phyloP scores from a whole-genome alignment of 768 basidiomycete genomes.

The Lactarius akahatsu region DNA sequence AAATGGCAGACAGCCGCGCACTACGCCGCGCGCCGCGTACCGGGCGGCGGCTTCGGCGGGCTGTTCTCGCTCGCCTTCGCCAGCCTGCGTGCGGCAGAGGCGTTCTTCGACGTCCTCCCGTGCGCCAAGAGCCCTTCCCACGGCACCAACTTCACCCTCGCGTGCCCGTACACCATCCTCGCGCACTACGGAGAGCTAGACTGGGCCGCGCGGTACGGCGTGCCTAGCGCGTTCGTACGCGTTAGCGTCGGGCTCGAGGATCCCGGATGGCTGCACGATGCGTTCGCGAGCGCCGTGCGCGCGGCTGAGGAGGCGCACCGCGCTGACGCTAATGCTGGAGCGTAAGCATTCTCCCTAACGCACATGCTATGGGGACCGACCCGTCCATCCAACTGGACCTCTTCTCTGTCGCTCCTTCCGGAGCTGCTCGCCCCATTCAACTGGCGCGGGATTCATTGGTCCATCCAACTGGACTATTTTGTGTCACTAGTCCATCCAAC shows the following conservation, averaged over 20 bases:
- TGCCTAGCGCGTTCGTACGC: conserved; percentile 80
- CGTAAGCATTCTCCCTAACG: not conserved
- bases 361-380: not conserved
- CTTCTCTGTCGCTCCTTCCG: not conserved
- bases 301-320: conserved; percentile 60
- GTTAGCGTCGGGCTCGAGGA: conserved; percentile 93
- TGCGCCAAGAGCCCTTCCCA: conserved; percentile 89
- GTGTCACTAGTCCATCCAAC: conserved; percentile 25
- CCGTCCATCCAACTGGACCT: conserved; percentile 28
- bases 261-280: conserved; percentile 48
- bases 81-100: conserved; percentile 58
- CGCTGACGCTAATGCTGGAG: not conserved
- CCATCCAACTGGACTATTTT: conserved; percentile 16
- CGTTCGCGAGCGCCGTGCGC: conserved; percentile 62
- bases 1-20: conserved; percentile 71
- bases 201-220: conserved; percentile 87
- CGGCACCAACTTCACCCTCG: conserved; percentile 95
- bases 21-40: conserved; percentile 65
- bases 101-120: conserved; percentile 81
- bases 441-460: conserved; percentile 8
- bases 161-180: conserved; percentile 89
- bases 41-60: conserved; percentile 59
- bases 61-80: conserved; percentile 87
- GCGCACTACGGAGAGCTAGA: conserved; percentile 88
- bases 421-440: conserved; percentile 13